phyloP scores from a whole-genome alignment of 768 basidiomycete species.

The Antrodiella citrinella region DNA sequence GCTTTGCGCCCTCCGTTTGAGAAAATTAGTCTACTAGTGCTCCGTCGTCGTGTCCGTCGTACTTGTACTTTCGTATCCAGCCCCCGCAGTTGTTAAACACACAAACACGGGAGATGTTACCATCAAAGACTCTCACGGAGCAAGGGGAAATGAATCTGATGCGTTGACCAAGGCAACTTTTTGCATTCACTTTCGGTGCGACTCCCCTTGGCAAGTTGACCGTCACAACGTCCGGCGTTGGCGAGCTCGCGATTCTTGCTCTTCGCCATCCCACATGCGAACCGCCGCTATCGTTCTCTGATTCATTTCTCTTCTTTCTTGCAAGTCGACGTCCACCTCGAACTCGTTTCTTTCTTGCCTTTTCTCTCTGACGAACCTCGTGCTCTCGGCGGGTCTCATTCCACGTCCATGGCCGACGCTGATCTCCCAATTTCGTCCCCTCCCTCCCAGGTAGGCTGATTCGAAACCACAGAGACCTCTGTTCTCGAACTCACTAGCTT shows the following conservation, averaged over 20 bases:
- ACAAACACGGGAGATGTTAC: background rate
- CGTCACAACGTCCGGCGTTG: too few species aligned
- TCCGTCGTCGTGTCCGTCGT: background rate
- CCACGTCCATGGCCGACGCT: background rate
- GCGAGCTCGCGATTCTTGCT: too few species aligned
- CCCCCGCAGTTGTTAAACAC: too few species aligned
- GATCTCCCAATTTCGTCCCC: background rate
- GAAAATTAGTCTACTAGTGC: too few species aligned
- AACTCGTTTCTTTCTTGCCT: background rate
- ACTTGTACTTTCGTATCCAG: too few species aligned
- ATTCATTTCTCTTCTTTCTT: background rate
- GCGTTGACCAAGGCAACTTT: background rate
- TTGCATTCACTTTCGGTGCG: background rate
- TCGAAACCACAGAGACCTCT: too few species aligned
- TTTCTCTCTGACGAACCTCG: background rate
- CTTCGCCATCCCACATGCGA: background rate
- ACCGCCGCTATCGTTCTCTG: too few species aligned
- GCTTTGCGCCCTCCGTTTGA: too few species aligned
- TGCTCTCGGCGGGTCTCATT: background rate
- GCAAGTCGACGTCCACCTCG: background rate
- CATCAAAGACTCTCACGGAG: background rate
- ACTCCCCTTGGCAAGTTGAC: too few species aligned
- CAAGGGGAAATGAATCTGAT: background rate
- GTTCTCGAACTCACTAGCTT: too few species aligned
- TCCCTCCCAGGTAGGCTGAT: background rate